phyloP scores from a whole-genome alignment of 2,329 filamentous ascomycete genomes.

The Trichoderma breve region DNA sequence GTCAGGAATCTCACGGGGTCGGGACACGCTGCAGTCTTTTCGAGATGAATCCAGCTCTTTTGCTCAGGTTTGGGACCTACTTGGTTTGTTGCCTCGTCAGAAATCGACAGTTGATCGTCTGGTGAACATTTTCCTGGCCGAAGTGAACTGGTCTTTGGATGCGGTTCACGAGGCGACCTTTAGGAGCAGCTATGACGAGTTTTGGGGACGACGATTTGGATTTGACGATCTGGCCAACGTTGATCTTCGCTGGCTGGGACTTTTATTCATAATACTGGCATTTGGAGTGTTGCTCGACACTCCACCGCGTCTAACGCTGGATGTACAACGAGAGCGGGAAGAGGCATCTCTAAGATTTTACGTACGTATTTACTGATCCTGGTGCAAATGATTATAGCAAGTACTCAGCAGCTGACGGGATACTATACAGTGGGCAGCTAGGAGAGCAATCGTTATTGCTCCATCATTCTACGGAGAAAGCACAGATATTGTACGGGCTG shows the following conservation, averaged over 20 bases:
- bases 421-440: not conserved
- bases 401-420: not conserved
- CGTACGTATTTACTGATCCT: not conserved
- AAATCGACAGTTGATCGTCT: constrained; percentile 3
- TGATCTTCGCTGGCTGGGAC: constrained; percentile 1
- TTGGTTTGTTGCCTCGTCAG: not conserved
- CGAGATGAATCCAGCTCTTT: constrained; percentile 7
- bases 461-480: constrained; percentile 7
- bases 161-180: not conserved
- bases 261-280: constrained; percentile 10
- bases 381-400: not conserved
- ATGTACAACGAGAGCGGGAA: constrained; percentile 10
- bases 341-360: constrained; percentile 8
- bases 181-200: constrained; percentile 8
- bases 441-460: constrained; percentile 12
- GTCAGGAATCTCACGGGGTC: constrained; percentile 5
- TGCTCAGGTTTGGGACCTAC: constrained; percentile 3
- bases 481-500: constrained; percentile 10
- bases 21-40: constrained; percentile 6
- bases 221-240: constrained; percentile 10
- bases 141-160: constrained; percentile 17
- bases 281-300: constrained; percentile 2
- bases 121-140: not conserved
- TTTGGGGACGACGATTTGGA: constrained; percentile 7
- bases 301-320: not conserved